Base-by-base conservation (phyloP, 805 yeast genomes). In the Candida oleophila region DNA sequence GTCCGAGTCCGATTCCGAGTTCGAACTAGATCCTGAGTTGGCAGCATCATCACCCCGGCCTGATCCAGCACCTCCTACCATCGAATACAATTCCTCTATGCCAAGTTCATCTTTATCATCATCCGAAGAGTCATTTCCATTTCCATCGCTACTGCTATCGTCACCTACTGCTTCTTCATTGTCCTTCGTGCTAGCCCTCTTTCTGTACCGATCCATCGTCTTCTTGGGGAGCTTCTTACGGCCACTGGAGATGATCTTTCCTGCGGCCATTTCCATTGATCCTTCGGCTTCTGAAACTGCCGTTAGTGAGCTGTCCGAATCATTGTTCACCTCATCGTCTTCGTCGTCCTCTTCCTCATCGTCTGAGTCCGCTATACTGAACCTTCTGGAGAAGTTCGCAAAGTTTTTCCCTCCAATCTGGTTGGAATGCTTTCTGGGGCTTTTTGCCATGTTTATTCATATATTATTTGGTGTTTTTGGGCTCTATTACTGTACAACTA, bases 351-450 rank as follows among this genome's bases (percentile, higher is more conserved):
- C 45, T 15, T 42, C 38, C 12, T 42, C 45, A 15, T 42, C 45
- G n/a, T 42, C 45, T 8, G 45, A 42, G 35, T 65, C 68, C 3
- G 61, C 72, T 14, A 71, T 58, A 51, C 74, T 68, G 45, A 70
- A 64, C 40, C 72, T 49, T 43, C 73, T 44, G n/a, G 38, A 33
- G 35, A 42, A 49, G 25, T 41, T 36, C 12, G 59, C 61, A 40
- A 68, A 47, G 37, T 62, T 62, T 54, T 71, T 71, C 15, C 76
- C 74, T 1, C 70, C 71, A 3, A 46, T 48, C 18, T 51, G 30
- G 53, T 36, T 44, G 32, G 41, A 22, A 38, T 40, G 45, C 47
- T 60, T 63, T 54, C 67, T 61, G 35, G 69, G 67, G 47, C 66
- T 61, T 49, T 65, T 66, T 32, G 68, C 68, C 71, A 66, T 65